Conservation (phyloP, 176 grass and related monocot genomes). For the Tillandsia fasciculata region DNA sequence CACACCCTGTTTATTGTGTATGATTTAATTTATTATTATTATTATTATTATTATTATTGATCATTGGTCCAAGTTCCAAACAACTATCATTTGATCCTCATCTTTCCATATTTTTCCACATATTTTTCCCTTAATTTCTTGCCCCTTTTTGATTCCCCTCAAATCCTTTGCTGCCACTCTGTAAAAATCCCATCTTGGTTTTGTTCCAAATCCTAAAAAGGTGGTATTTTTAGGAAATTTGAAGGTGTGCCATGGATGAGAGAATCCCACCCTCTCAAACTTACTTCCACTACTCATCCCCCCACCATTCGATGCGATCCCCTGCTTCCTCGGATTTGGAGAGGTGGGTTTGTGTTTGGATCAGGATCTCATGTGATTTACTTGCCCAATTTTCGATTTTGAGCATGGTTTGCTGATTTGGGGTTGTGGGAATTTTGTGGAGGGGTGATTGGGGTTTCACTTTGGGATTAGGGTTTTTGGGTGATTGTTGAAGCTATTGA, state of each 20-base stretch:
- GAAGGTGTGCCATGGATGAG: constrained; percentile 52
- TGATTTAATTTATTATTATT: too few relatives aligned
- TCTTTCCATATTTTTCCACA: too few relatives aligned
- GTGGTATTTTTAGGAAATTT: too few relatives aligned
- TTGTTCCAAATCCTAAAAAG: too few relatives aligned
- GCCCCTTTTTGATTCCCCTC: too few relatives aligned
- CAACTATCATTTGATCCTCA: too few relatives aligned
- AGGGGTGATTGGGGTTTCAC: neutral
- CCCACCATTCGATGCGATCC: constrained; percentile 80
- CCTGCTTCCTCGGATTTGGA: constrained; percentile 79
- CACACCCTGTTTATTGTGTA: too few relatives aligned
- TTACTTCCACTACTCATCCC: constrained; percentile 79
- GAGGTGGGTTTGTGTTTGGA: constrained; percentile 40
- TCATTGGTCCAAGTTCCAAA: too few relatives aligned
- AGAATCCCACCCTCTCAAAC: constrained; percentile 57
- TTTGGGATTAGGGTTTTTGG: neutral
- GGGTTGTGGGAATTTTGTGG: neutral
- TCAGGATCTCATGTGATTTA: constrained; percentile 9
- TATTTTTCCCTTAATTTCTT: too few relatives aligned
- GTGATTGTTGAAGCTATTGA: neutral
- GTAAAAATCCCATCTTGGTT: too few relatives aligned
- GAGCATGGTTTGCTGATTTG: neutral
- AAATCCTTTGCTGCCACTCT: too few relatives aligned
- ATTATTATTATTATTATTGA: too few relatives aligned
- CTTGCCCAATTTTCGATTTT: neutral